phyloP scores from a whole-genome alignment of 1,139 yeast genomes.

The Diutina mesorugosa region DNA sequence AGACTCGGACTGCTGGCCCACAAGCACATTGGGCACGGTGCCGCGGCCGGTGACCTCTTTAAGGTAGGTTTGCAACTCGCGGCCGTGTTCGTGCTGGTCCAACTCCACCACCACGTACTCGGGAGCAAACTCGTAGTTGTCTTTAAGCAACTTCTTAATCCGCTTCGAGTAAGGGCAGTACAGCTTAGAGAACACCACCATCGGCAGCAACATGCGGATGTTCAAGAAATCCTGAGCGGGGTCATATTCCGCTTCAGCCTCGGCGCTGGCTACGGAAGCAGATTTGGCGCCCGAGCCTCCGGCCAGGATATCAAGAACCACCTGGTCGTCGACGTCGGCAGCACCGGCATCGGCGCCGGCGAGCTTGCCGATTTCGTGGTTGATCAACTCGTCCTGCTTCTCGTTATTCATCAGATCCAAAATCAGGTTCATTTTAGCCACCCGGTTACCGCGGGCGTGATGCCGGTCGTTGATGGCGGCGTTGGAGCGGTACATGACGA shows the following conservation, averaged over 20 bases:
- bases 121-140: conserved; percentile 62
- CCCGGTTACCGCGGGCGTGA: background rate
- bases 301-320: background rate
- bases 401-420: background rate
- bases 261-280: background rate
- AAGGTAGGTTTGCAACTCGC: conserved; percentile 46
- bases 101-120: conserved; percentile 65
- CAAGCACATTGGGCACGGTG: conserved; percentile 63
- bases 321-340: background rate
- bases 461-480: background rate
- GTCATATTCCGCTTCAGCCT: conserved; percentile 23
- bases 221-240: conserved; percentile 48
- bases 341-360: background rate
- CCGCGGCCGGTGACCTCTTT: conserved; percentile 43
- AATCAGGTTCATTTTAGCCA: background rate
- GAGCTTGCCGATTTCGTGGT: background rate
- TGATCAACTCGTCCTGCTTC: conserved; percentile 1
- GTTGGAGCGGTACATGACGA: background rate
- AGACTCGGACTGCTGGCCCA: conserved; percentile 40
- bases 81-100: conserved; percentile 63
- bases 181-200: conserved; percentile 59
- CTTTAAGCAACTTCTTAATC: conserved; percentile 52
- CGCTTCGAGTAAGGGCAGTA: conserved; percentile 65
- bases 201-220: conserved; percentile 52
- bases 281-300: background rate